These are phyloP conservation scores for Cystobasidiaceae sp. DNA, from an alignment of 1,284 basidiomycete genomes.

Conservation along the genomic window DNA sequence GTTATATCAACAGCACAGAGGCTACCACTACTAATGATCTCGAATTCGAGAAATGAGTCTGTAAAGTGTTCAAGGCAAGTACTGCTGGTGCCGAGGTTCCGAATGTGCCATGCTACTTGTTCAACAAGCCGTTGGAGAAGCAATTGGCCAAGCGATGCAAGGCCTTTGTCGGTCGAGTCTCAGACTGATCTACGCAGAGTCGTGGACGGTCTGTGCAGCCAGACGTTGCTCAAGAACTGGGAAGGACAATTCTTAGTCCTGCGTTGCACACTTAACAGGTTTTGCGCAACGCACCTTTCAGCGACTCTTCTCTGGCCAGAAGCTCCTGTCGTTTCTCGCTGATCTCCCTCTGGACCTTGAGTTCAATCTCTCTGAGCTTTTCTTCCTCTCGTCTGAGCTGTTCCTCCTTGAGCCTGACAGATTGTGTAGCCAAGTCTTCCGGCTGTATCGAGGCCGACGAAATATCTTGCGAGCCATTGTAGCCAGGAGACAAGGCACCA, in stretches of 20 bases:
- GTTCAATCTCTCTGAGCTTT: constrained; percentile 96
- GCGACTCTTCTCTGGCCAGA: constrained; percentile 49
- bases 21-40: too few relatives aligned
- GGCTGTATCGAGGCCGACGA: constrained; percentile 60
- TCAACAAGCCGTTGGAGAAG: too few relatives aligned
- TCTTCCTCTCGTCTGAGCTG: constrained; percentile 96
- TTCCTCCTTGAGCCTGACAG: constrained; percentile 95
- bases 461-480: constrained; percentile 15
- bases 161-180: too few relatives aligned
- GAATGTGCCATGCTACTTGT: too few relatives aligned
- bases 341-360: constrained; percentile 97
- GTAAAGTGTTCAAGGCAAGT: too few relatives aligned
- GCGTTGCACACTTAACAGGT: background rate
- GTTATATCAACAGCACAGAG: too few relatives aligned
- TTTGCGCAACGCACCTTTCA: constrained; percentile 54
- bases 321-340: constrained; percentile 97
- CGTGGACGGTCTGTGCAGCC: constrained; percentile 19
- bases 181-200: background rate
- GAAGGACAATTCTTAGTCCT: background rate
- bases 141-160: too few relatives aligned
- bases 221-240: constrained; percentile 24
- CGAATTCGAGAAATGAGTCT: too few relatives aligned
- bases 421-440: constrained; percentile 94
- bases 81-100: too few relatives aligned
- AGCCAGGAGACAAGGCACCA: constrained; percentile 5